Base-by-base conservation (phyloP, 805 yeast genomes). In the Monosporozyma solicola region DNA sequence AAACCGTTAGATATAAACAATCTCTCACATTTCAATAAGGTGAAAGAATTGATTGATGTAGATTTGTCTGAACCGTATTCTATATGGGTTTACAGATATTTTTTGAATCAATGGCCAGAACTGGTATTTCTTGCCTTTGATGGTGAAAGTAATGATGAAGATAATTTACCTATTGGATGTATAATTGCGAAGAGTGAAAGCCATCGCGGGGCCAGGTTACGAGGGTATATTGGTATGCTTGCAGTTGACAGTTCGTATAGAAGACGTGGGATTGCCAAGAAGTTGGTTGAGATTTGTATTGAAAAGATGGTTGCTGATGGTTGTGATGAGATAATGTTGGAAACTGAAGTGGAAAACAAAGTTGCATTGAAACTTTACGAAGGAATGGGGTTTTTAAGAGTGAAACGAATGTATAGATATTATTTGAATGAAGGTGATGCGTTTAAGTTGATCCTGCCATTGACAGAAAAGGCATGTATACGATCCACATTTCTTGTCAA, bases 171-270 rank as follows among this genome's bases (percentile, higher is more conserved):
- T 2, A 74, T 91, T n/a, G 99, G 97, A 3, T 87, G 85, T 41
- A 83, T 92, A 7, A 87, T 94, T 6, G 83, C 95, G 51, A 88
- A 90, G 61, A 80, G 83, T 11, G 95, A 87, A 57, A 73, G 79
- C 1, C 97, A 92, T 68, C 76, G 92, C 54, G 75, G 78, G 24
- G 59, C 59, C 20, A 74, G 96, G 55, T 65, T 75, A 59, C 76
- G 99, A 55, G 99, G 99, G 0, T 94, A 94, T 63, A 91, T 94
- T 31, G 99, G 97, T 2, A 94, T 94, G 99, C 72, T 94, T 52
- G 96, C 95, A 0, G 95, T 92, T 11, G 83, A 83, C 50, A 80
- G 82, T 41, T 65, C 70, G 15, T 83, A 76, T 64, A 73, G 99
- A 52, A 91, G 95, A 2, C 73, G 72, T 46, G 96, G 97, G 1